Conservation (phyloP, 169 alveolate species). For the Toxoplasma gondii region DNA sequence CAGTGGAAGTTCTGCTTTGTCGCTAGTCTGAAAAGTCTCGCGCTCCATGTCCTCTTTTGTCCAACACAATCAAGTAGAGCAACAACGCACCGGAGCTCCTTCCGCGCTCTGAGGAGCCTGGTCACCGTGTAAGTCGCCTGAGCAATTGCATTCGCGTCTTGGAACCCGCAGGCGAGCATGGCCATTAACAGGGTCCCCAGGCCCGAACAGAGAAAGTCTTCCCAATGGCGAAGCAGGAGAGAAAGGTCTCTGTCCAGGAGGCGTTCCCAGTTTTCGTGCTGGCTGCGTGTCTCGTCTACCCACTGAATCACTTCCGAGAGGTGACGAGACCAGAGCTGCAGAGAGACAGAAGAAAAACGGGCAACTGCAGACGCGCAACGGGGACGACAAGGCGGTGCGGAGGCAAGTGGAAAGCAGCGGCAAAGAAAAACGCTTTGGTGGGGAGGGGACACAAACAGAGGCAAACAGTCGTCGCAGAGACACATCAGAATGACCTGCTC, state of each 20-base stretch:
- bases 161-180: neutral
- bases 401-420: too few species aligned
- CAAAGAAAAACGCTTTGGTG: too few species aligned
- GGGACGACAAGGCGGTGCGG: too few species aligned
- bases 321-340: constrained; percentile 15
- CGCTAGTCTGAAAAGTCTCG: too few species aligned
- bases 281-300: neutral
- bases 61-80: too few species aligned
- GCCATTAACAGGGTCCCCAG: neutral
- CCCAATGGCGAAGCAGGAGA: neutral
- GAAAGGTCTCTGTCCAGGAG: neutral
- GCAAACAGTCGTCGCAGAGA: too few species aligned
- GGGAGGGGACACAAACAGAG: too few species aligned
- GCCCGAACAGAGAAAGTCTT: neutral
- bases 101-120: neutral
- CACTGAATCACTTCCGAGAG: neutral
- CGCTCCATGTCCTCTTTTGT: too few species aligned
- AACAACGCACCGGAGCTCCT: neutral
- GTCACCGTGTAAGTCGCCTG: constrained; percentile 23
- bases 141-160: constrained; percentile 19
- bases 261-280: neutral
- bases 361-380: neutral
- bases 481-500: too few species aligned
- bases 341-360: neutral
- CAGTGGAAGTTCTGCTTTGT: too few species aligned